Evolutionary conservation across 257 asterid species (phyloP).

Genomic region (Buddleja alternifolia): DNA sequence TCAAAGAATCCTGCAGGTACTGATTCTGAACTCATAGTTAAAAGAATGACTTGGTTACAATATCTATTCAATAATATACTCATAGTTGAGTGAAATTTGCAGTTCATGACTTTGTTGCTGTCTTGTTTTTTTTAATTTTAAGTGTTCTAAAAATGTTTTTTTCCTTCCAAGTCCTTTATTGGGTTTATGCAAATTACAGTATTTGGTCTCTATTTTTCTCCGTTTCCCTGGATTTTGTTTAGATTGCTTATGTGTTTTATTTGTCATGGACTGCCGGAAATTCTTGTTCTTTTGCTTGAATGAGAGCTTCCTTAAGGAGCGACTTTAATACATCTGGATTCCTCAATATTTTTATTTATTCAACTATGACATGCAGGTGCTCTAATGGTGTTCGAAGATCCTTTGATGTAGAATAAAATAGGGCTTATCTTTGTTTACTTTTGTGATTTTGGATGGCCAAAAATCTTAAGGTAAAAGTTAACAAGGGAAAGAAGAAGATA

Average conservation of each 20-base stretch:
- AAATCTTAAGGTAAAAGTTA: neutral
- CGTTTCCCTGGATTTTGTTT: neutral
- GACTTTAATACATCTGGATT: neutral
- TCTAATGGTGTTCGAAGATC: neutral
- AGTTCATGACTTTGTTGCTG: constrained; percentile 7
- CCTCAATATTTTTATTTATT: neutral
- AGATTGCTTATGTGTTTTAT: neutral
- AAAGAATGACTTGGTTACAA: constrained; percentile 20
- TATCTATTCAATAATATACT: constrained; percentile 2
- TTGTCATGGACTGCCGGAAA: neutral
- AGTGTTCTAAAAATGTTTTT: neutral
- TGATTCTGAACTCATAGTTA: constrained; percentile 33
- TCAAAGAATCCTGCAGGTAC: constrained; percentile 46
- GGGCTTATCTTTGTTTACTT: neutral
- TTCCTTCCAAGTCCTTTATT: neutral
- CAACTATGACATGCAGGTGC: neutral
- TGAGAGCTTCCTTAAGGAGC: neutral
- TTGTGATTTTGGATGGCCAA: neutral
- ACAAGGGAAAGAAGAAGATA: no score
- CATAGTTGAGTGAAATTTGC: neutral
- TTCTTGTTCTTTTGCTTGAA: neutral
- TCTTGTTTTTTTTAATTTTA: neutral
- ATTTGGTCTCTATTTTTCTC: neutral
- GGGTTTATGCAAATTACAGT: neutral
- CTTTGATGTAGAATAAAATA: neutral